These are phyloP conservation scores for Maudiozyma bulderi DNA, from an alignment of 805 yeast genomes.

Conservation along the genomic window DNA sequence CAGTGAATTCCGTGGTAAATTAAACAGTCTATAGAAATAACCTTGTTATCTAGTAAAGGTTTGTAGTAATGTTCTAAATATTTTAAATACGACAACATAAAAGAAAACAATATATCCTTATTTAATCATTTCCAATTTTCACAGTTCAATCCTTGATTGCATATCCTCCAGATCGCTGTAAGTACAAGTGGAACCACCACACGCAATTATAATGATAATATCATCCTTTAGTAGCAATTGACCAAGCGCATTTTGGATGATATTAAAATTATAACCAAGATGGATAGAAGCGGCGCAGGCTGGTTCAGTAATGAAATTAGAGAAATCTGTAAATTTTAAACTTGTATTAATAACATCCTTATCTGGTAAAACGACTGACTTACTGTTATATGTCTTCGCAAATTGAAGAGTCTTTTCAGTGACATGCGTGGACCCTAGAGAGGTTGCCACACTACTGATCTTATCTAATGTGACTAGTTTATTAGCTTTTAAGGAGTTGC, in stretches of 20 bases:
- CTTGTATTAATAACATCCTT: constrained; percentile 45
- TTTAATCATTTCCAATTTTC: no score
- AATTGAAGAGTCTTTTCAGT: constrained; percentile 43
- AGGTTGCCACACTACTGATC: constrained; percentile 46
- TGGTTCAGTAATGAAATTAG: constrained; percentile 48
- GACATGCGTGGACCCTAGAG: constrained; percentile 48
- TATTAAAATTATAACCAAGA: constrained; percentile 32
- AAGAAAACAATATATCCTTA: no score
- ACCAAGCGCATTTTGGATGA: constrained; percentile 6
- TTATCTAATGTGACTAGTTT: constrained; percentile 35
- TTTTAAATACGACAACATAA: no score
- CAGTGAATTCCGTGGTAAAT: constrained; percentile 25
- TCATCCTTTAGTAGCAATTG: constrained; percentile 26
- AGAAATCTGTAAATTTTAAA: constrained; percentile 39
- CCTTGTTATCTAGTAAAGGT: background rate
- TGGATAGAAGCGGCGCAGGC: constrained; percentile 65
- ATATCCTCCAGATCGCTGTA: constrained; percentile 17
- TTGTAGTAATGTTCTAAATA: background rate
- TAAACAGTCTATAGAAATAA: constrained; percentile 13
- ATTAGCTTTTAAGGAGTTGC: constrained; percentile 38
- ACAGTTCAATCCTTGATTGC: background rate
- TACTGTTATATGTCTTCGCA: constrained; percentile 30
- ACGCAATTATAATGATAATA: constrained; percentile 44
- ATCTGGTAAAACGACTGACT: constrained; percentile 39
- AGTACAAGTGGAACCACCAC: constrained; percentile 40